These are phyloP conservation scores for Mycotypha africana DNA, from an alignment of 371 early-diverging fungal species.

Conservation along the genomic window DNA sequence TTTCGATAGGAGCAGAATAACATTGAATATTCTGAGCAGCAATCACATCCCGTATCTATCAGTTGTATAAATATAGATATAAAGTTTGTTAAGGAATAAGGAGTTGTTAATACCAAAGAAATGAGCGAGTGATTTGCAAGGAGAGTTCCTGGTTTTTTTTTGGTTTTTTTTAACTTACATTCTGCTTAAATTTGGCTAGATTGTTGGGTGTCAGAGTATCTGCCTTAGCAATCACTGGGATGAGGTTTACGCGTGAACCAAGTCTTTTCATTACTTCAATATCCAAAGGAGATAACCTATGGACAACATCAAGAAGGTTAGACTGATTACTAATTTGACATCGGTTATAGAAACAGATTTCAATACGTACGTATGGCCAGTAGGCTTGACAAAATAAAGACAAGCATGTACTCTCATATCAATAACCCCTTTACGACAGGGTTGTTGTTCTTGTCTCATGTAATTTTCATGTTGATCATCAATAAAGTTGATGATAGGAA, in stretches of 20 bases:
- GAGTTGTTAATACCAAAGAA: neutral
- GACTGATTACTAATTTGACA: no score
- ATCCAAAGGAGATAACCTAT: slow-evolving; percentile 71
- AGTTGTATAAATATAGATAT: no score
- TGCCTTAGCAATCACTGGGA: slow-evolving; percentile 93
- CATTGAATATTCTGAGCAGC: slow-evolving; percentile 72
- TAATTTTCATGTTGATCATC: slow-evolving; percentile 93
- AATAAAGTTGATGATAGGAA: slow-evolving; percentile 93
- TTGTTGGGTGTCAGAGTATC: slow-evolving; percentile 87
- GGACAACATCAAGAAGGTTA: slow-evolving; percentile 81
- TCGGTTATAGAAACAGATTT: neutral
- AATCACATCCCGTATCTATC: slow-evolving; percentile 74
- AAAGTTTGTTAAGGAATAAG: no score
- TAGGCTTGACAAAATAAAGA: slow-evolving; percentile 85
- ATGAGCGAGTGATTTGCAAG: slow-evolving; percentile 40
- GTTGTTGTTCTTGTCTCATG: slow-evolving; percentile 80
- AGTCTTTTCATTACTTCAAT: slow-evolving; percentile 85
- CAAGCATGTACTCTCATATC: slow-evolving; percentile 92
- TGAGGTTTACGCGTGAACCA: slow-evolving; percentile 81
- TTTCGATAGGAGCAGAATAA: slow-evolving; percentile 76
- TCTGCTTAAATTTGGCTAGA: slow-evolving; percentile 77
- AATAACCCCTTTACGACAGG: slow-evolving; percentile 71
- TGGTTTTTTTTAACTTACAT: no score
- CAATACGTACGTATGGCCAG: slow-evolving; percentile 71
- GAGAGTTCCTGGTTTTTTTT: no score